Percentiles rank a stretch among this genome's conserved stretches.
phyloP scores from a whole-genome alignment of 1,284 basidiomycete genomes.

The Melampsora larici-populina region DNA sequence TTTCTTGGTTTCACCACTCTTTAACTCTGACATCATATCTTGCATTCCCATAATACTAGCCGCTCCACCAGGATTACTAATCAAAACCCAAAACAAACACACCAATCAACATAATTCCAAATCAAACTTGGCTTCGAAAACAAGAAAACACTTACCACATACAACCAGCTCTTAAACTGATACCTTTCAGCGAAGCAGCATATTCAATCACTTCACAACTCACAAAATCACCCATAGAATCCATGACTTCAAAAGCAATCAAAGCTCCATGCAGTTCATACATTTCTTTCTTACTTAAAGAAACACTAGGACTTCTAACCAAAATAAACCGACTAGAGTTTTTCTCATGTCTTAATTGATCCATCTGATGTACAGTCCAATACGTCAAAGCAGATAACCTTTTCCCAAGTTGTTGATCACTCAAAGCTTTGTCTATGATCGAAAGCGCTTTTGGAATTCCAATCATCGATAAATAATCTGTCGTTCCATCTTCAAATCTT shows the following conservation, averaged over 20 bases:
- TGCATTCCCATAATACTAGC: slow-evolving; percentile 35
- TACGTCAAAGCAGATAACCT: slow-evolving; percentile 24
- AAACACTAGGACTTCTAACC: slow-evolving; percentile 21
- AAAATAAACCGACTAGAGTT: slow-evolving; percentile 14
- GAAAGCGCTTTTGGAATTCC: slow-evolving; percentile 22
- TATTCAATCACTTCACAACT: slow-evolving; percentile 39
- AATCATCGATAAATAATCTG: slow-evolving; percentile 23
- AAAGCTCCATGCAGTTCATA: slow-evolving; percentile 25
- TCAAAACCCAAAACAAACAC: neutral
- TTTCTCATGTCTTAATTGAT: slow-evolving; percentile 14
- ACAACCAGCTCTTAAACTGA: slow-evolving; percentile 32
- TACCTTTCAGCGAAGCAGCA: slow-evolving; percentile 29
- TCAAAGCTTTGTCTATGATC: slow-evolving; percentile 14
- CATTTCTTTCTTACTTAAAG: slow-evolving; percentile 24
- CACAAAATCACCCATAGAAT: slow-evolving; percentile 12
- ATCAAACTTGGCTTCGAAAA: neutral
- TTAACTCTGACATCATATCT: slow-evolving; percentile 28
- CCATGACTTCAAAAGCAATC: slow-evolving; percentile 33
- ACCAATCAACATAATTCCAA: neutral
- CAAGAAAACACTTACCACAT: slow-evolving; percentile 28
- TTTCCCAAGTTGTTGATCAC: slow-evolving; percentile 2
- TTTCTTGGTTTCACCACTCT: slow-evolving; percentile 38
- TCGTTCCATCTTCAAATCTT: slow-evolving; percentile 35
- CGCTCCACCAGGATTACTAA: slow-evolving; percentile 33
- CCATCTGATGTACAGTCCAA: slow-evolving; percentile 31